phyloP scores from a whole-genome alignment of 2,329 filamentous ascomycete species.

The Rutstroemia sp. region DNA sequence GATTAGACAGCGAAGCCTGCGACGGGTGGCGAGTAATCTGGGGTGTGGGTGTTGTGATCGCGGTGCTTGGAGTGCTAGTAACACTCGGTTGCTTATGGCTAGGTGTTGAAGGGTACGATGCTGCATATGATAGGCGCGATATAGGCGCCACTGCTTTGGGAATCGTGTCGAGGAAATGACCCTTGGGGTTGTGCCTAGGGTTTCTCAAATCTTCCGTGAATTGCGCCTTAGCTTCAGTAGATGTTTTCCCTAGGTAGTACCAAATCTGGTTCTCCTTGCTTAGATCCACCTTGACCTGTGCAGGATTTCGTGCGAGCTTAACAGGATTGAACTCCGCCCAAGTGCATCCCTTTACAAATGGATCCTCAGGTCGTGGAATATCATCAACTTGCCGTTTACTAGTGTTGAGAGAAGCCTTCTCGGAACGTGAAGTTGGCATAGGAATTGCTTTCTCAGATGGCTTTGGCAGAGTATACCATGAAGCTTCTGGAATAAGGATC shows the following conservation, averaged over 20 bases:
- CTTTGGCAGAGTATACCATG: conserved; percentile 65
- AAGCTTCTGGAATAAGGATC: conserved; percentile 63
- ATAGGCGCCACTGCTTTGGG: conserved; percentile 42
- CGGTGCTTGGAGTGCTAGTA: conserved; percentile 11
- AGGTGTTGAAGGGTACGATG: conserved; percentile 25
- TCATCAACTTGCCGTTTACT: conserved; percentile 53
- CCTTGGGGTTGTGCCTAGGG: conserved; percentile 57
- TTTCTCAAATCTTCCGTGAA: conserved; percentile 71
- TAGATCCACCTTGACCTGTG: conserved; percentile 64
- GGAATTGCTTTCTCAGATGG: conserved; percentile 66
- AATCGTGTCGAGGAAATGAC: conserved; percentile 66
- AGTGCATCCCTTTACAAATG: conserved; percentile 59
- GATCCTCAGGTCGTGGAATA: conserved; percentile 56
- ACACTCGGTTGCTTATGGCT: conserved; percentile 20
- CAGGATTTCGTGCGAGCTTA: conserved; percentile 47
- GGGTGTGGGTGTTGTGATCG: not conserved
- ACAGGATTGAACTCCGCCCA: conserved; percentile 75
- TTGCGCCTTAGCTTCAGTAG: conserved; percentile 83
- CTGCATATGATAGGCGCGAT: conserved; percentile 31
- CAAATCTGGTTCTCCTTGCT: conserved; percentile 69
- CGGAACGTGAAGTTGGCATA: conserved; percentile 56
- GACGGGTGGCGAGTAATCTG: not conserved
- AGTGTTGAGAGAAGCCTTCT: conserved; percentile 60
- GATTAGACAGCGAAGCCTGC: conserved; percentile 4
- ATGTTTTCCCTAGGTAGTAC: conserved; percentile 79